Evolutionary conservation across 257 asterid genomes (phyloP), one percentile per base, ranked within the genome.

Genomic region (Solanum phureja): DNA sequence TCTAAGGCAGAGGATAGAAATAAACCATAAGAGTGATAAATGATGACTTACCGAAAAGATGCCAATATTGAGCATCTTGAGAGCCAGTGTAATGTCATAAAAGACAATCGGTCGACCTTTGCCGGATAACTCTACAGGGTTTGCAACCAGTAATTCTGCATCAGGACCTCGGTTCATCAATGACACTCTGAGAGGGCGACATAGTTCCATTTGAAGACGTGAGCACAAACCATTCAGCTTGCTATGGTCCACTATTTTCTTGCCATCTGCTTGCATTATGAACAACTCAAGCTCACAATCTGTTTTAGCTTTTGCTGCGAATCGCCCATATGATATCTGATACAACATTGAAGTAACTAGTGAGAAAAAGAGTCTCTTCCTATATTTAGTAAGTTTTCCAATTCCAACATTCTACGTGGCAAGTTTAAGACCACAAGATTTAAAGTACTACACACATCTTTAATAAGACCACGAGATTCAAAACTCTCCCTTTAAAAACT

Each of bases 91-190:
- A 68, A 96, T 94, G 93, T 96, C 98, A 72, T 92, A 72, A 91
- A 96, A 96, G 71, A 96, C 98, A 46, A 91, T 84, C 72, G 99
- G 99, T 6, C 98, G 98, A 5, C 99, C 99, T 89, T 93, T 92
- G 14, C 99, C 98, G 2, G 98, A 94, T 85, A 95, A 89, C 92
- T 96, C 99, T 2, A 94, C 93, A 0, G 96, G 99, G 89, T 95
- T 96, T 27, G 98, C 98, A 38, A 95, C 98, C 84, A 96, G 83
- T 79, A 96, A 89, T 88, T 96, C 98, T 4, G 96, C 90, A 83
- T 96, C 99, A 23, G 98, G 99, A 85, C 98, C 98, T 49, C 99
- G 95, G 93, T 93, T 92, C 66, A 93, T 90, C 87, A 94, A 35
- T 24, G 97, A 91, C 42, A 96, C 96, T 90, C 96, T 94, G 9